phyloP scores from a whole-genome alignment of 1,284 basidiomycete genomes.

The Leccinum variabile region DNA sequence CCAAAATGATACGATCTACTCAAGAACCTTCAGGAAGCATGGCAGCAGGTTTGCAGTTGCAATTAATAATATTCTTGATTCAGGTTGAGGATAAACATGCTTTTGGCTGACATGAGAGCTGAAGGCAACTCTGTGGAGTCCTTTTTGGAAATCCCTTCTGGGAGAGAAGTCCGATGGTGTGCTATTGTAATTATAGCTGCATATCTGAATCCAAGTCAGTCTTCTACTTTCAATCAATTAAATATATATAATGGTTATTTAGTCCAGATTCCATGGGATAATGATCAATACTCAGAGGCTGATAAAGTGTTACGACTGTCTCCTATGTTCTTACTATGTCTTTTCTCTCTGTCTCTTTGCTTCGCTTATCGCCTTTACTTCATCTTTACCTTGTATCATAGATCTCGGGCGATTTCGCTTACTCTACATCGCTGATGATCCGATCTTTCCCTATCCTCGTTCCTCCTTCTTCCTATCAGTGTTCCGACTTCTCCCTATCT shows the following conservation, averaged over 20 bases:
- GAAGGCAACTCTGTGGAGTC: neutral
- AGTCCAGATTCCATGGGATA: neutral
- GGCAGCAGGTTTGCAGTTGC: neutral
- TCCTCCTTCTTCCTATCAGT: too few relatives aligned
- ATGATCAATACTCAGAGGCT: neutral
- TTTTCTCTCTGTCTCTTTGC: too few relatives aligned
- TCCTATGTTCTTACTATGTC: too few relatives aligned
- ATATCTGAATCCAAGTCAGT: neutral
- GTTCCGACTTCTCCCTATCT: too few relatives aligned
- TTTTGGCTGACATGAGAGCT: neutral
- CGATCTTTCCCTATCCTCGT: too few relatives aligned
- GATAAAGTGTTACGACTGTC: too few relatives aligned
- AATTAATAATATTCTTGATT: neutral
- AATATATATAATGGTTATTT: neutral
- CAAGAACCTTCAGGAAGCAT: neutral
- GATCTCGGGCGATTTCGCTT: too few relatives aligned
- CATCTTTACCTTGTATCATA: too few relatives aligned
- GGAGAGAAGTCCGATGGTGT: neutral
- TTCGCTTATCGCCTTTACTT: too few relatives aligned
- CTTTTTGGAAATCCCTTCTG: neutral
- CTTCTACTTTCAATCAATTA: too few relatives aligned
- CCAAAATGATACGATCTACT: neutral
- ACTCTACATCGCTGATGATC: too few relatives aligned
- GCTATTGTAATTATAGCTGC: neutral
- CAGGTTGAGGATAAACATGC: neutral